Conservation (phyloP, 768 basidiomycete genomes). For the Russula abietina region DNA sequence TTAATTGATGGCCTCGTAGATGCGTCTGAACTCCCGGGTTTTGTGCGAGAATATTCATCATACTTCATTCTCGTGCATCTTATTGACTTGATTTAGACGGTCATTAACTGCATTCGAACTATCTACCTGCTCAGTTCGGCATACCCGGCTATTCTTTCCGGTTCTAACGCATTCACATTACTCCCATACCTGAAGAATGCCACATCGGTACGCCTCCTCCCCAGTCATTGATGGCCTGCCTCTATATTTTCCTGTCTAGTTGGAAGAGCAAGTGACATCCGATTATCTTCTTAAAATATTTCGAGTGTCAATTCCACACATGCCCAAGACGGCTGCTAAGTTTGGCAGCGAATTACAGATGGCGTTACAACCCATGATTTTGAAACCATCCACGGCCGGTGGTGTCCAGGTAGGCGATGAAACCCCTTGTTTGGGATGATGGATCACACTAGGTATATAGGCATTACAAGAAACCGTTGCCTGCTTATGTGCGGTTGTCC, state of each 20-base stretch:
- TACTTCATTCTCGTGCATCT: neutral
- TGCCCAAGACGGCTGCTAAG: constrained; percentile 84
- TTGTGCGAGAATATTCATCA: constrained; percentile 43
- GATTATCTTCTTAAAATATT: constrained; percentile 90
- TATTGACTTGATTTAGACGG: constrained; percentile 44
- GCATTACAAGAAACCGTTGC: constrained; percentile 88
- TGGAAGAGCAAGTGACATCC: constrained; percentile 75
- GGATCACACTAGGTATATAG: constrained; percentile 34
- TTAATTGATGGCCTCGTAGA: constrained; percentile 88
- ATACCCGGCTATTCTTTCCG: constrained; percentile 79
- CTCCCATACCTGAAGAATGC: constrained; percentile 88
- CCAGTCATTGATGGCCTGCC: neutral
- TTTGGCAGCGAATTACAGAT: constrained; percentile 84
- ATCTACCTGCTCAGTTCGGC: constrained; percentile 79
- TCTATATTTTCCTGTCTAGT: constrained; percentile 36
- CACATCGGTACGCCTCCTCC: constrained; percentile 49
- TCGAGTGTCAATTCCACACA: constrained; percentile 72
- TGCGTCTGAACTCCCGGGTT: constrained; percentile 70
- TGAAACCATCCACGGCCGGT: constrained; percentile 68
- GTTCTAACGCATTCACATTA: constrained; percentile 74
- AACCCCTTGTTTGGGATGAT: neutral
- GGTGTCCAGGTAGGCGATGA: constrained; percentile 51
- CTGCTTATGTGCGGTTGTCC: constrained; percentile 83
- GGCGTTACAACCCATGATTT: constrained; percentile 84
- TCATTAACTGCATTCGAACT: constrained; percentile 78